Conservation (phyloP, 139 green algal genomes). For the Chlorella sp. region DNA sequence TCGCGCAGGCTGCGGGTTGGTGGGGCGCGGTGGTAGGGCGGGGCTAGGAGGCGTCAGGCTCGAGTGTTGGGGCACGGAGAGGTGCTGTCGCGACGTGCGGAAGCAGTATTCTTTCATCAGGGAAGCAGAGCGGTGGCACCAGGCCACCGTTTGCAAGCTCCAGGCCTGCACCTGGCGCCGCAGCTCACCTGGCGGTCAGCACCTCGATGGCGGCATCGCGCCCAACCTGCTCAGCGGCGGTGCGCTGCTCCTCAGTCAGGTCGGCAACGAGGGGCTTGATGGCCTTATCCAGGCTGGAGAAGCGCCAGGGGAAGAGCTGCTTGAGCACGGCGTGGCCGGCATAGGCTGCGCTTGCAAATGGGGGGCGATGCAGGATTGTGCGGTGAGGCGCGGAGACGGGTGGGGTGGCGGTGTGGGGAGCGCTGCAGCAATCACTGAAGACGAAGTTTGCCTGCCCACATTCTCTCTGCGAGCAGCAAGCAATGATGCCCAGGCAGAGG, state of each 20-base stretch:
- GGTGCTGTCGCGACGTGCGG: too few relatives aligned
- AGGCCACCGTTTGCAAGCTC: neutral
- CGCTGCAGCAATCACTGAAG: neutral
- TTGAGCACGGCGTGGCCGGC: constrained; percentile 22
- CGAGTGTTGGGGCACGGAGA: too few relatives aligned
- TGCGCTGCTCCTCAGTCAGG: neutral
- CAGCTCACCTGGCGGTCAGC: neutral
- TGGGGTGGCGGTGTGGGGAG: neutral
- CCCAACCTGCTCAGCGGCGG: neutral
- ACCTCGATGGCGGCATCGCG: neutral
- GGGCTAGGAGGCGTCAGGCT: too few relatives aligned
- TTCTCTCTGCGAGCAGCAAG: too few relatives aligned
- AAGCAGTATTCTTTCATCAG: too few relatives aligned
- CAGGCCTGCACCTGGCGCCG: neutral
- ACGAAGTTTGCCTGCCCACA: too few relatives aligned
- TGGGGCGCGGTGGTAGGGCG: too few relatives aligned
- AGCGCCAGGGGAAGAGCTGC: constrained; percentile 21
- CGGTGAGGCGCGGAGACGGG: too few relatives aligned
- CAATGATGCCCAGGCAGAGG: neutral
- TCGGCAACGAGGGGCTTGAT: neutral
- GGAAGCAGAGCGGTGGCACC: too few relatives aligned
- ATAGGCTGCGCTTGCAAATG: neutral
- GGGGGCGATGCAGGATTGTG: too few relatives aligned
- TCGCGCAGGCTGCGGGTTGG: constrained; percentile 3
- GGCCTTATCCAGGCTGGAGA: neutral